These are phyloP conservation scores for Globisporangium echinulatum DNA, from an alignment of 352 stramenopile genomes.

Conservation along the genomic window DNA sequence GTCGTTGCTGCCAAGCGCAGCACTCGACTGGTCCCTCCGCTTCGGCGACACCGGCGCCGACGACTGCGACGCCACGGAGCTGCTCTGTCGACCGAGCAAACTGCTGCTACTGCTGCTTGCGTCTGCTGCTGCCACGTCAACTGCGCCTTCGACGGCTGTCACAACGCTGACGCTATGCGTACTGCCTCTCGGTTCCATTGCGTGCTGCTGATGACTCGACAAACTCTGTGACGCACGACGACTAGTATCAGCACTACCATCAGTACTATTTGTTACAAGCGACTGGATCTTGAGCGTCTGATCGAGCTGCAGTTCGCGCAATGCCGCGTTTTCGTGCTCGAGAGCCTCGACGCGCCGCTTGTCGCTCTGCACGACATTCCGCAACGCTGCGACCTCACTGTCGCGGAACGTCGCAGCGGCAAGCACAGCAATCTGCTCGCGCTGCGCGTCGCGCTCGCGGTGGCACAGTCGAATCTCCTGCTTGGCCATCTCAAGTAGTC, in stretches of 20 bases:
- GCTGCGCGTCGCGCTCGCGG: constrained; percentile 44
- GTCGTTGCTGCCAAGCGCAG: background rate
- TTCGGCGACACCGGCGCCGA: constrained; percentile 2
- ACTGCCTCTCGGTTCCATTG: no score
- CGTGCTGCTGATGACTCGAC: background rate
- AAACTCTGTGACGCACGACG: background rate
- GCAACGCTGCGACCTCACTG: constrained; percentile 36
- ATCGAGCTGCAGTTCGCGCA: constrained; percentile 42
- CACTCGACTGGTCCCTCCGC: background rate
- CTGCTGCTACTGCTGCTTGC: background rate
- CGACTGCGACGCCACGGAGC: background rate
- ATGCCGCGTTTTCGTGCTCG: constrained; percentile 46
- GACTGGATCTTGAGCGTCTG: constrained; percentile 49
- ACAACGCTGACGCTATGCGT: no score
- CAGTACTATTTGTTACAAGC: constrained; percentile 19
- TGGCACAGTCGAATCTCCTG: constrained; percentile 67
- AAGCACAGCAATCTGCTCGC: constrained; percentile 36
- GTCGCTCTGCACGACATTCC: constrained; percentile 52
- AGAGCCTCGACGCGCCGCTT: constrained; percentile 55
- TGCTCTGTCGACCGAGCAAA: background rate
- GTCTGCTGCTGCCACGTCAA: background rate
- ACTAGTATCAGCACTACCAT: background rate
- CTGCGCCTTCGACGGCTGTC: background rate
- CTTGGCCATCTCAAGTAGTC: constrained; percentile 62
- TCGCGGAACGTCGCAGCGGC: constrained; percentile 47